These are phyloP conservation scores for Puccinellia tenuiflora DNA, from an alignment of 176 grass and related monocot genomes.

Conservation along the genomic window DNA sequence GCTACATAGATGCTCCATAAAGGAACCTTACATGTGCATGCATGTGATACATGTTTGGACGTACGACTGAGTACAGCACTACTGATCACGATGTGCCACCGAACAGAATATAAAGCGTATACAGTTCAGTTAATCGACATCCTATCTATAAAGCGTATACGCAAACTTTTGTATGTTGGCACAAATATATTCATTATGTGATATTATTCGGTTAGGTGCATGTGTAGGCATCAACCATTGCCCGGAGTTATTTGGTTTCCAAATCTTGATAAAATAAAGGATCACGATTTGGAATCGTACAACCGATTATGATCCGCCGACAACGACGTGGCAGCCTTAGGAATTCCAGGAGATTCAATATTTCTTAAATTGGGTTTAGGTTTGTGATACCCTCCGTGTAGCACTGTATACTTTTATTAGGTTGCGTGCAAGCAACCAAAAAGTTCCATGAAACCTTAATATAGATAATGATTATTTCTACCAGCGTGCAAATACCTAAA, in stretches of 20 bases:
- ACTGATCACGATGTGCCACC: background rate
- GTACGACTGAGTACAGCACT: background rate
- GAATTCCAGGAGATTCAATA: too few relatives aligned
- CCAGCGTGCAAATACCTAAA: too few relatives aligned
- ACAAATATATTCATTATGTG: background rate
- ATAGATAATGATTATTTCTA: too few relatives aligned
- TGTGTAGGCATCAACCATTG: background rate
- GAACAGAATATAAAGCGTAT: background rate
- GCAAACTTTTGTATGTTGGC: background rate
- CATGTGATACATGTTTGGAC: background rate
- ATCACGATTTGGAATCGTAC: background rate
- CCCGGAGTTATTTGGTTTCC: background rate
- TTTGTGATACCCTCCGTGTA: too few relatives aligned
- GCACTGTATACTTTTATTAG: too few relatives aligned
- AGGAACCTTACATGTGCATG: background rate
- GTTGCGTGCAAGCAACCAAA: too few relatives aligned
- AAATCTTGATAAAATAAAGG: background rate
- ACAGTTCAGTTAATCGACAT: background rate
- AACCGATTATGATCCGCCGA: background rate
- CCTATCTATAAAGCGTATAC: background rate
- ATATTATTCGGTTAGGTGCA: background rate
- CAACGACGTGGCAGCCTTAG: too few relatives aligned
- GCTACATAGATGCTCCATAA: too few relatives aligned
- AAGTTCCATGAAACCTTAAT: too few relatives aligned
- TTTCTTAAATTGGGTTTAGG: too few relatives aligned